A percentile compares a stretch with the other conserved stretches of the same genome.
These are phyloP conservation scores for Sporothrix euskadiensis DNA, from an alignment of 2,329 filamentous ascomycete genomes.

Conservation along the genomic window DNA sequence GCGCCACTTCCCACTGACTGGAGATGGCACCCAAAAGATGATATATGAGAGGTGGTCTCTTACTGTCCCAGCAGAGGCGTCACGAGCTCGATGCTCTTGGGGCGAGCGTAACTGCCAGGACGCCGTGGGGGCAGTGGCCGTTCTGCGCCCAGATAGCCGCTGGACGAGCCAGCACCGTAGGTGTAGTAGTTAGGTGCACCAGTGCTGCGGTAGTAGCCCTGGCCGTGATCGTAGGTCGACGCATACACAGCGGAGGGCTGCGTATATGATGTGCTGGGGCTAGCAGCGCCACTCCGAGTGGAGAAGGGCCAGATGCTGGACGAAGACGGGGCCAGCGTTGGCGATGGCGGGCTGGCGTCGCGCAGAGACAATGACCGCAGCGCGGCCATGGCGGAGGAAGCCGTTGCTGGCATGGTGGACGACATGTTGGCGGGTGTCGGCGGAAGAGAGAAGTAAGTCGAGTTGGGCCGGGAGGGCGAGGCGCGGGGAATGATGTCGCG, in stretches of 20 bases:
- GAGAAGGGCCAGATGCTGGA: constrained; percentile 57
- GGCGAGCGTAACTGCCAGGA: constrained; percentile 55
- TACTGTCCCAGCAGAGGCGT: constrained; percentile 59
- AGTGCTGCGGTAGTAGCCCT: constrained; percentile 41
- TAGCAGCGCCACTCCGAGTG: constrained; percentile 52
- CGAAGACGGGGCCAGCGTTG: constrained; percentile 43
- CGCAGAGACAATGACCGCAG: constrained; percentile 57
- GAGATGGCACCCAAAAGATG: not conserved
- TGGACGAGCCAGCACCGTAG: constrained; percentile 35
- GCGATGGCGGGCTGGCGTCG: constrained; percentile 58
- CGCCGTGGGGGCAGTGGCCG: constrained; percentile 59
- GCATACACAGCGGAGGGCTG: constrained; percentile 49
- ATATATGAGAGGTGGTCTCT: not conserved
- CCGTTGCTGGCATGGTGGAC: constrained; percentile 45
- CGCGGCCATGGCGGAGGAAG: constrained; percentile 56
- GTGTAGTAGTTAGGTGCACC: constrained; percentile 46
- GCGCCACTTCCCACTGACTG: not conserved
- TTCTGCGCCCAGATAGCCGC: constrained; percentile 45
- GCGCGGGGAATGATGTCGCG: constrained; percentile 65
- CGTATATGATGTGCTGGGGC: constrained; percentile 56
- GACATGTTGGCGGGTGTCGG: constrained; percentile 48
- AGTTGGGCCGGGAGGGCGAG: constrained; percentile 61
- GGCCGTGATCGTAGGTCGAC: constrained; percentile 53
- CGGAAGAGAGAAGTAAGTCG: constrained; percentile 57
- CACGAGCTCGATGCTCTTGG: constrained; percentile 64